Percentiles rank a stretch among this genome's conserved stretches.
Conservation (phyloP, 2,329 filamentous ascomycete species). For the Thermoascus crustaceus region DNA sequence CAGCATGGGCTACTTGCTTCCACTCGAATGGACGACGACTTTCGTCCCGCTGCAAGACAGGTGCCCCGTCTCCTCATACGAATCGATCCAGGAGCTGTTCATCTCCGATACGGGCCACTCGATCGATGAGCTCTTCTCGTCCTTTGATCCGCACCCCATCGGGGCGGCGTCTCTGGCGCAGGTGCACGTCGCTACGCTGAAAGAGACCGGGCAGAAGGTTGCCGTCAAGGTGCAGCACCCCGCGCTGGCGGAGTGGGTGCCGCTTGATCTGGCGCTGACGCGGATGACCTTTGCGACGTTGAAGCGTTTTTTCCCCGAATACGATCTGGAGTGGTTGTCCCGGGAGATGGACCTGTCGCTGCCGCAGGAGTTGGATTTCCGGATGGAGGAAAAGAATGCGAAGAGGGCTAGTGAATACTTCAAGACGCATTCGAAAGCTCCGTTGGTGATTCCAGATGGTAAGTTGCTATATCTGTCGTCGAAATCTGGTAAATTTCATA, state of each 20-base stretch:
- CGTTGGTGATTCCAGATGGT: slow-evolving; percentile 73
- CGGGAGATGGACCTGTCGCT: slow-evolving; percentile 87
- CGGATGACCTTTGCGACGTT: slow-evolving; percentile 81
- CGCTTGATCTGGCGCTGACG: slow-evolving; percentile 78
- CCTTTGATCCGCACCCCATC: slow-evolving; percentile 72
- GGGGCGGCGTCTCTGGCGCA: slow-evolving; percentile 92
- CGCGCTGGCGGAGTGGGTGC: slow-evolving; percentile 77
- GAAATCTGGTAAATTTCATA: not conserved
- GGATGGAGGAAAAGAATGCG: slow-evolving; percentile 77
- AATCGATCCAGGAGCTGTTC: slow-evolving; percentile 83
- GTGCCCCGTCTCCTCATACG: slow-evolving; percentile 84
- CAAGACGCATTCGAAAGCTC: slow-evolving; percentile 60
- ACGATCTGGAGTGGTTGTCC: slow-evolving; percentile 92
- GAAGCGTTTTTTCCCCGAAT: slow-evolving; percentile 92
- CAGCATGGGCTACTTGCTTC: slow-evolving; percentile 90
- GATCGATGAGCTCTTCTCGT: slow-evolving; percentile 75
- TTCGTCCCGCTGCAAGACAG: slow-evolving; percentile 95
- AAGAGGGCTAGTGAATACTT: slow-evolving; percentile 74
- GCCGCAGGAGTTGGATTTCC: slow-evolving; percentile 86
- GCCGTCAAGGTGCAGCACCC: slow-evolving; percentile 98
- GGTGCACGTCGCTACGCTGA: slow-evolving; percentile 80
- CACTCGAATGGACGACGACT: slow-evolving; percentile 85
- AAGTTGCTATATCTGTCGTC: not conserved
- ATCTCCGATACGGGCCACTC: slow-evolving; percentile 68
- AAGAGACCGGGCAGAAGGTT: slow-evolving; percentile 73